Evolutionary conservation across 2,329 filamentous ascomycete species (phyloP).

Genomic region (Cladosporium sp.): DNA sequence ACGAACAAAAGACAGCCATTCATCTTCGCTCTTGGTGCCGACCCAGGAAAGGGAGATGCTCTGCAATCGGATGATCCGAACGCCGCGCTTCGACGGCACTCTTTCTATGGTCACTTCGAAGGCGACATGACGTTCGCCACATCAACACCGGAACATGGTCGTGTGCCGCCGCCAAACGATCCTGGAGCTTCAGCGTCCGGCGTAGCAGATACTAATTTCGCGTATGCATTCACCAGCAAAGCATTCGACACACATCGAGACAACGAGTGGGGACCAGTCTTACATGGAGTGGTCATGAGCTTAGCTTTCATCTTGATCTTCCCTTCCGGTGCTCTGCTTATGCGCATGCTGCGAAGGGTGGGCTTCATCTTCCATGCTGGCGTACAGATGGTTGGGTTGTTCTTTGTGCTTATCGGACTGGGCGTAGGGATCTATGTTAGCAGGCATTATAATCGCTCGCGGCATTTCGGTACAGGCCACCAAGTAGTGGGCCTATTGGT

Average conservation of each 20-base stretch:
- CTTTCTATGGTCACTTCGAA: conserved; percentile 35
- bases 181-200: conserved; percentile 30
- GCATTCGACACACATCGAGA: conserved; percentile 23
- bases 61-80: conserved; percentile 25
- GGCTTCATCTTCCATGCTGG: conserved; percentile 38
- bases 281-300: conserved; percentile 32
- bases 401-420: conserved; percentile 35
- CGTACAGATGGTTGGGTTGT: conserved; percentile 34
- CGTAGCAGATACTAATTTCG: conserved; percentile 15
- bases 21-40: conserved; percentile 39
- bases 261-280: conserved; percentile 16
- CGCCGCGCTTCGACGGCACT: conserved; percentile 33
- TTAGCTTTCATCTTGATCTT: conserved; percentile 33
- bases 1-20: conserved; percentile 29
- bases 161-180: conserved; percentile 9
- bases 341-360: conserved; percentile 33
- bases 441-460: conserved; percentile 28
- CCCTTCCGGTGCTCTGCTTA: conserved; percentile 32
- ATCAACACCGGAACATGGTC: conserved; percentile 12
- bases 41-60: conserved; percentile 17
- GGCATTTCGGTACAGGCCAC: conserved; percentile 35
- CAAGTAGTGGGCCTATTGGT: conserved; percentile 59
- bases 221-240: conserved; percentile 21
- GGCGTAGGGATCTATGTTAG: conserved; percentile 39
- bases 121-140: conserved; percentile 36